These are phyloP conservation scores for Dioscorea cayenensis DNA, from an alignment of 116 monocot species.

Conservation along the genomic window DNA sequence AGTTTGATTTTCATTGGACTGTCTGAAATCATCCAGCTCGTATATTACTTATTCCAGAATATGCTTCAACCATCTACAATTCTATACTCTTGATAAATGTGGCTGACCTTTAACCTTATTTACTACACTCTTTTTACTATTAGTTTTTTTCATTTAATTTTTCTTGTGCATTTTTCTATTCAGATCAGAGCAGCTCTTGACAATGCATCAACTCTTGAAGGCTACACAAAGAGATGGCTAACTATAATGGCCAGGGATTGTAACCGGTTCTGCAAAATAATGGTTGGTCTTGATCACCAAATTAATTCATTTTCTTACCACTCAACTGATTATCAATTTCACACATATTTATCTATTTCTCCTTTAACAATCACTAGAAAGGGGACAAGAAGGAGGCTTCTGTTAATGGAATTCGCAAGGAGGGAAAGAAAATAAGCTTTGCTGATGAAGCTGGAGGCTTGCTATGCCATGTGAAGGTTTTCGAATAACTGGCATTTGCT, in stretches of 20 bases:
- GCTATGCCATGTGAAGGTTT: slow-evolving; percentile 68
- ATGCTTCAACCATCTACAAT: not conserved
- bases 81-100: not conserved
- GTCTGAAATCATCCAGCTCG: not conserved
- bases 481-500: slow-evolving; percentile 21
- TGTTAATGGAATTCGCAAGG: slow-evolving; percentile 27
- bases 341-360: not conserved
- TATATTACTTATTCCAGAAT: not conserved
- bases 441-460: slow-evolving; percentile 86
- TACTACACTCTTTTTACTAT: not conserved
- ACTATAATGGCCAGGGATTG: slow-evolving; percentile 68
- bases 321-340: not conserved
- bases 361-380: slow-evolving; percentile 9
- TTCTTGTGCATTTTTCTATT: not conserved
- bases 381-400: slow-evolving; percentile 25
- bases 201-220: slow-evolving; percentile 60
- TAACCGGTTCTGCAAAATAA: slow-evolving; percentile 84
- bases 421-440: slow-evolving; percentile 63
- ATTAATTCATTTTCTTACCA: not conserved
- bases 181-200: slow-evolving; percentile 55
- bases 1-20: not conserved
- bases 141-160: not conserved
- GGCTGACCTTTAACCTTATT: not conserved
- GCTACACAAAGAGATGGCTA: slow-evolving; percentile 50
- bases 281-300: slow-evolving; percentile 36